These are phyloP conservation scores for Solioccasus polychromus DNA, from an alignment of 768 basidiomycete genomes.

Conservation along the genomic window DNA sequence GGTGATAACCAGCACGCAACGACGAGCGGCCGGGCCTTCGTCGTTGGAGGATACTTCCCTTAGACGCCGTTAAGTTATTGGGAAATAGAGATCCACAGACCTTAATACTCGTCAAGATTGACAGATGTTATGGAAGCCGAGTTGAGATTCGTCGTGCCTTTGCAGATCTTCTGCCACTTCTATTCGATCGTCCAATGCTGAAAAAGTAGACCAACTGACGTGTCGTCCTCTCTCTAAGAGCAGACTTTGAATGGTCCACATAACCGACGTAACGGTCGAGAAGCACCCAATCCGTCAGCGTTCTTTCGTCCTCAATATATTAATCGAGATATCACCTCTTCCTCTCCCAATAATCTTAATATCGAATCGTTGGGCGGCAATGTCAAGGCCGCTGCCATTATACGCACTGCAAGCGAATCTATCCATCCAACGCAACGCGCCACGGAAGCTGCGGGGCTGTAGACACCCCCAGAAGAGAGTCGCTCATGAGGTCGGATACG, in stretches of 20 bases:
- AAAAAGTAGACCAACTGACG: slow-evolving; percentile 2
- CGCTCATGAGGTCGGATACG: slow-evolving; percentile 19
- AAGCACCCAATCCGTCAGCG: slow-evolving; percentile 11
- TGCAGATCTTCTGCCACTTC: slow-evolving; percentile 19
- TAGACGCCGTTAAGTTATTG: slow-evolving; percentile 15
- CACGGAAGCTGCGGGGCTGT: slow-evolving; percentile 19
- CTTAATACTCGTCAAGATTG: slow-evolving; percentile 19
- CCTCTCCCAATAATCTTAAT: slow-evolving; percentile 17
- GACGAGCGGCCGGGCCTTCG: slow-evolving; percentile 7
- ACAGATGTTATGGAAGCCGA: slow-evolving; percentile 18
- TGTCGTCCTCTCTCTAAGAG: slow-evolving; percentile 1
- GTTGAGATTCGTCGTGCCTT: slow-evolving; percentile 18
- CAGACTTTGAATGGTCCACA: neutral
- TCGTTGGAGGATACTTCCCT: slow-evolving; percentile 4
- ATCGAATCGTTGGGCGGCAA: slow-evolving; percentile 12
- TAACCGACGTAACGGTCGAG: slow-evolving; percentile 7
- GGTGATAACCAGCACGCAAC: slow-evolving; percentile 19
- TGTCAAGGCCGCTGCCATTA: too few species aligned
- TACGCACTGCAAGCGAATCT: slow-evolving; percentile 9
- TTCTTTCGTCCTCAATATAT: slow-evolving; percentile 12
- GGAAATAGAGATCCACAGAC: slow-evolving; percentile 21
- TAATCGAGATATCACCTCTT: slow-evolving; percentile 20
- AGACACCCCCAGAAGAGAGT: slow-evolving; percentile 17
- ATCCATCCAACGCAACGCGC: slow-evolving; percentile 8
- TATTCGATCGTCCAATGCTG: slow-evolving; percentile 14